These are phyloP conservation scores for Diplodia seriata DNA, from an alignment of 2,329 filamentous ascomycete species.

Conservation along the genomic window DNA sequence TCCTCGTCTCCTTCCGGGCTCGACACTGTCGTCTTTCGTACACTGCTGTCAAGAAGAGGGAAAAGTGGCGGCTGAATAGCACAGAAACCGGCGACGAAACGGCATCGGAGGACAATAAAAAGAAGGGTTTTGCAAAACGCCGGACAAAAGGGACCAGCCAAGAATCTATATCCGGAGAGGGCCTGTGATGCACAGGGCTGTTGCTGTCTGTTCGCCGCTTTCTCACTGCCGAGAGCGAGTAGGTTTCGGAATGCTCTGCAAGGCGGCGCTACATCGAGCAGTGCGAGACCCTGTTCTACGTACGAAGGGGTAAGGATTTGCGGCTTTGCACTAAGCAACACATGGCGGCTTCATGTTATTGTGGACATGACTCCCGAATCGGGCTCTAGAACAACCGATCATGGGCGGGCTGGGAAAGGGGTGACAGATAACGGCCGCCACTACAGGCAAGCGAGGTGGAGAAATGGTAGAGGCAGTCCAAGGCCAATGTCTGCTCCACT, in stretches of 20 bases:
- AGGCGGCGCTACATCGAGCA: not conserved
- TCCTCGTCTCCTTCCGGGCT: not conserved
- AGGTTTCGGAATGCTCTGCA: not conserved
- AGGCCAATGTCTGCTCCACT: not conserved
- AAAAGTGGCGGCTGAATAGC: not conserved
- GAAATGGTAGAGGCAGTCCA: not conserved
- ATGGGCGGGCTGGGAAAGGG: not conserved
- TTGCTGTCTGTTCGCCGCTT: not conserved
- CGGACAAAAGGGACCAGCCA: not conserved
- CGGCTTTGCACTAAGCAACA: not conserved
- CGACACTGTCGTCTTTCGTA: not conserved
- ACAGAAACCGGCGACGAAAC: not conserved
- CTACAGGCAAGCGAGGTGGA: slow-evolving; percentile 1
- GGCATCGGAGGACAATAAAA: not conserved
- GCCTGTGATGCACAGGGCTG: not conserved
- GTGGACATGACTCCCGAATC: slow-evolving; percentile 2
- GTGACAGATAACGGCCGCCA: not conserved
- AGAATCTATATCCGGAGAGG: not conserved
- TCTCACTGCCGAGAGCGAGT: not conserved
- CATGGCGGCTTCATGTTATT: not conserved
- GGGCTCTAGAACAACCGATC: not conserved
- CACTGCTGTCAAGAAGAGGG: not conserved
- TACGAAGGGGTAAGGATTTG: slow-evolving; percentile 8
- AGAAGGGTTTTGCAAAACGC: not conserved
- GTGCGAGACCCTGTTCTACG: not conserved